Base-by-base conservation (phyloP, 345 rosid genomes). In the Punica granatum region DNA sequence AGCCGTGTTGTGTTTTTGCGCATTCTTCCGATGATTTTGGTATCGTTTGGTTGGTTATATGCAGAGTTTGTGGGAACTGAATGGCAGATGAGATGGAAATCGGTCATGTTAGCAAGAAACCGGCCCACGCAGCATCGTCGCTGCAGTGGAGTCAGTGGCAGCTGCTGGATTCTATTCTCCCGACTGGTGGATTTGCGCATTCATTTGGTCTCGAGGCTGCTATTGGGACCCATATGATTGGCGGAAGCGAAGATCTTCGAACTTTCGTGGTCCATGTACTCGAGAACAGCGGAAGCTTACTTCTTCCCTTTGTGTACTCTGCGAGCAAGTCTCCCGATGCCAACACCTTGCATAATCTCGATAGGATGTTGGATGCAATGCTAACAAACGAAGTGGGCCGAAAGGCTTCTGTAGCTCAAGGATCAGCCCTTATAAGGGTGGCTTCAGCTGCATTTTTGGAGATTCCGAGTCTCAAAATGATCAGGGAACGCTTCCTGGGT, bases 81-180 rank as follows among this genome's bases (percentile, higher is more conserved):
- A 72, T 72, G 65, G 74, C 60, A 26, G 64, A 41, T 2, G 60
- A 34, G 23, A 28, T 63, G 68, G 74, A 66, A 19, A 58, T 44
- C 39, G 46, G 28, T 37, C 31, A 33, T 49, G 33, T 23, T 23
- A 28, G 59, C 46, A 72, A 72, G 53, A 59, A 43, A 28, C 60
- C 65, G 1, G 74, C 70, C 12, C 58, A 63, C 18, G 21, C 58
- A 1, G 26, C 25, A 16, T 60, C 62, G 32, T 58, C 64, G 64
- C 69, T 77, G 49, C 88, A 85, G 31, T 92, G 98, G 98, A 90
- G 98, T 68, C 81, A 88, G 66, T 92, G 98, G 98, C 98, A 92
- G 61, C 70, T 92, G 72, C 77, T 92, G 0, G 97, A 90, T 79
- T 92, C 98, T 21, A 81, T 88, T 74, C 96, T 92, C 60, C 98